Base-by-base conservation (phyloP, 495 filamentous ascomycete species). In the Penicillium pancosmium region DNA sequence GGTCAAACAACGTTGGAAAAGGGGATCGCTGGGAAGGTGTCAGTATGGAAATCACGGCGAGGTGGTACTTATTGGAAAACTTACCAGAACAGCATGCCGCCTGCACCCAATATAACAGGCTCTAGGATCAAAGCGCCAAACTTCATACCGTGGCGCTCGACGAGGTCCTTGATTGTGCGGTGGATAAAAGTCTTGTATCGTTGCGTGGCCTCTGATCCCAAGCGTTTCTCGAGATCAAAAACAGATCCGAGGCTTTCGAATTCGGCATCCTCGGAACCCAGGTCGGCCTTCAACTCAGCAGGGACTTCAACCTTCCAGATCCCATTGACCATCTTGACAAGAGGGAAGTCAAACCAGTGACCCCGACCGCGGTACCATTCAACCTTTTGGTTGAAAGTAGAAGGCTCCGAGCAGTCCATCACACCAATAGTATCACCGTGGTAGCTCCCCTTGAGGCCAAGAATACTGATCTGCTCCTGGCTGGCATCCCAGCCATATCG, bases 381-480 rank as follows among this genome's bases (percentile, higher is more conserved):
- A 0, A 91, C 87, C 65, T 88, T 88, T 60, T 89, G 76, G 59
- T 92, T 92, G 57, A 73, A 93, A 0, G 80, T 83, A 5, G 82
- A 84, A 3, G 90, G 90, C 68, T 91, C 88, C 3, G 86, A 83
- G 55, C 82, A 86, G 61, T 92, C 88, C 90, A 93, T 93, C 0
- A 87, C 87, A 4, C 89, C 90, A 19, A 93, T 89, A 0, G 89
- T 92, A 64, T 93, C 90, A 1, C 90, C 90, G 65, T 93, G 90
- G 63, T 93, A 93, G 57, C 86, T 86, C 1, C 86, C 88, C 65
- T 88, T 88, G 19, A 93, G 71, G 9, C 90, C 90, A 4, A 93
- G 66, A 31, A 92, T 83, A 13, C 80, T 82, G 12, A 90, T 74
- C 19, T 86, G 75, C 35, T 80, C 77, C 44, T 80, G 70, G 27